Percentiles rank a stretch among this genome's conserved stretches.
Evolutionary conservation across 805 yeast genomes (phyloP).

Genomic region (Zygosaccharomyces kombuchaensis): DNA sequence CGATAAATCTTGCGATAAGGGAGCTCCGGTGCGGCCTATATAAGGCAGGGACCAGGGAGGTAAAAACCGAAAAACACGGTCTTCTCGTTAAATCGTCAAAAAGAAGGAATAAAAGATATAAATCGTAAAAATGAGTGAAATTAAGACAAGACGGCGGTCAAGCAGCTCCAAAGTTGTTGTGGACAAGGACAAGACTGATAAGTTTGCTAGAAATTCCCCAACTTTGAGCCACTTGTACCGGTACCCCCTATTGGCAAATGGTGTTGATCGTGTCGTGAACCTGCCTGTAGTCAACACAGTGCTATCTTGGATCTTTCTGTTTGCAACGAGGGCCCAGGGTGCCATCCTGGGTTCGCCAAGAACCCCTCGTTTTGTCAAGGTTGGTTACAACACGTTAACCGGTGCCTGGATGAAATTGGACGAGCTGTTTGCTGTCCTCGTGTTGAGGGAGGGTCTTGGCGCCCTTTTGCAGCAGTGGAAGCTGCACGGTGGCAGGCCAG

Average conservation of each 20-base stretch:
- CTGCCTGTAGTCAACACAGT: conserved; percentile 19
- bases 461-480: conserved; percentile 19
- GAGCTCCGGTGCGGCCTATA: background rate
- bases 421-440: conserved; percentile 23
- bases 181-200: conserved; percentile 23
- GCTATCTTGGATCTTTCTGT: conserved; percentile 14
- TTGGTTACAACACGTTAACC: conserved; percentile 13
- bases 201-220: conserved; percentile 27
- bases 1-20: background rate
- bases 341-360: conserved; percentile 19
- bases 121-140: background rate
- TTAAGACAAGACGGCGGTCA: background rate
- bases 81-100: background rate
- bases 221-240: conserved; percentile 25
- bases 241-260: conserved; percentile 17
- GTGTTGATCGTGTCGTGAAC: conserved; percentile 16
- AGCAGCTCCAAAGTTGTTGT: conserved; percentile 17
- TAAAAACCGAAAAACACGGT: background rate
- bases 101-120: background rate
- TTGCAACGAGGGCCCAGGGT: conserved; percentile 12
- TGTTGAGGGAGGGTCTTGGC: conserved; percentile 33
- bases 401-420: conserved; percentile 19
- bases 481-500: conserved; percentile 20
- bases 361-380: conserved; percentile 20
- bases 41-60: background rate